Conservation (phyloP, 176 grass and related monocot species). For the Lolium multiflorum region DNA sequence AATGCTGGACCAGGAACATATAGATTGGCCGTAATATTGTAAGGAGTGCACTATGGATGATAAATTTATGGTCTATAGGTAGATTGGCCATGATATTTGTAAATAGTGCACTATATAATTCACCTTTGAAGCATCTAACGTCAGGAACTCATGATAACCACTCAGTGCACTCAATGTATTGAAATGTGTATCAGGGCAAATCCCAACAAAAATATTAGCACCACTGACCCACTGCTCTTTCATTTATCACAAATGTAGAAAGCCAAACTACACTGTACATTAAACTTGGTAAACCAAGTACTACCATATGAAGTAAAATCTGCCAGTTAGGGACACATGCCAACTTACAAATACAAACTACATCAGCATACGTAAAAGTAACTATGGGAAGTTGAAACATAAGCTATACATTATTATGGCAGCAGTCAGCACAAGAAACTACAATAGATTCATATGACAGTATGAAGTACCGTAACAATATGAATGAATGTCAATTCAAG, state of each 20-base stretch:
- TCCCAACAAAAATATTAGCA: not conserved
- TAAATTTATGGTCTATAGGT: slow-evolving; percentile 13
- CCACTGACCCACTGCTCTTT: slow-evolving; percentile 5
- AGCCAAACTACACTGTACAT: not conserved
- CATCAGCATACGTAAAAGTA: slow-evolving; percentile 8
- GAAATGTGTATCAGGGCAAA: not conserved
- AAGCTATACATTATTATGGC: not conserved
- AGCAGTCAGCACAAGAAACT: not conserved
- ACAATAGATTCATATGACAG: not conserved
- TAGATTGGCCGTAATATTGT: slow-evolving; percentile 15
- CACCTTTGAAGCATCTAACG: slow-evolving; percentile 4
- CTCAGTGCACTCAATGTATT: not conserved
- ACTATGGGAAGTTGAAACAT: not conserved
- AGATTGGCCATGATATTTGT: slow-evolving; percentile 15
- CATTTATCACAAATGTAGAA: not conserved
- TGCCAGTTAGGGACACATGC: not conserved
- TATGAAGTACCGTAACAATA: not conserved
- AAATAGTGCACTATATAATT: not conserved
- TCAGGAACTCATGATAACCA: not conserved
- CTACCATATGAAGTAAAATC: not conserved
- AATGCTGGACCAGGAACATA: not conserved
- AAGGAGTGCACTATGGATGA: not conserved
- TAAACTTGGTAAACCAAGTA: not conserved
- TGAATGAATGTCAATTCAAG: not conserved
- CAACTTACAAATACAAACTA: slow-evolving; percentile 7